A percentile compares a stretch with the other conserved stretches of the same genome.
Conservation (phyloP, 805 yeast species). For the Torulaspora indica region DNA sequence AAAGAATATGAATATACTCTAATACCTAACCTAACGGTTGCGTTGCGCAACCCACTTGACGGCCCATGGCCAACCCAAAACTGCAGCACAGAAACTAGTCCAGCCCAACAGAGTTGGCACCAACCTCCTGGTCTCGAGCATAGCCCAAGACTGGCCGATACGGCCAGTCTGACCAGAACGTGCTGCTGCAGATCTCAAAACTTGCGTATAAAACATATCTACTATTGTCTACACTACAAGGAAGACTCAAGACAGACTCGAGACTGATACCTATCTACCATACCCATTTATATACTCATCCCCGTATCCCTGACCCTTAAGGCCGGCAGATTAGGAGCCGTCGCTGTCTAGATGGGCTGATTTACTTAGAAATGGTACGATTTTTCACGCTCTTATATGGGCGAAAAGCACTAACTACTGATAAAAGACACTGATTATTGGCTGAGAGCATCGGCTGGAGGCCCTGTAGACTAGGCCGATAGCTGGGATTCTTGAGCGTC, state of each 20-base stretch:
- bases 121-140: slow-evolving; percentile 26
- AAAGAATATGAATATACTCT: background rate
- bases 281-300: background rate
- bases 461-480: background rate
- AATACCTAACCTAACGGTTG: background rate
- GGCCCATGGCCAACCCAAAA: slow-evolving; percentile 31
- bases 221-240: background rate
- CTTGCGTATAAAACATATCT: slow-evolving; percentile 20
- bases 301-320: background rate
- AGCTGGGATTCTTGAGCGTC: background rate
- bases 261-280: no score
- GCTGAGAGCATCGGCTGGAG: background rate
- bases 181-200: slow-evolving; percentile 19
- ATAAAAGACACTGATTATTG: background rate
- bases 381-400: background rate
- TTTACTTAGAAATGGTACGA: background rate
- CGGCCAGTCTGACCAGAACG: slow-evolving; percentile 16
- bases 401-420: background rate
- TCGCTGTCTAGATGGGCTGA: background rate
- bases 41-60: slow-evolving; percentile 4
- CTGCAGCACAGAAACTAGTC: slow-evolving; percentile 15
- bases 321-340: background rate
- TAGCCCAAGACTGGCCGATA: slow-evolving; percentile 24
- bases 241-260: background rate
- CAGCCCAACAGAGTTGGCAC: slow-evolving; percentile 21